phyloP scores from a whole-genome alignment of 1,284 basidiomycete species.

The Pascua sp. region DNA sequence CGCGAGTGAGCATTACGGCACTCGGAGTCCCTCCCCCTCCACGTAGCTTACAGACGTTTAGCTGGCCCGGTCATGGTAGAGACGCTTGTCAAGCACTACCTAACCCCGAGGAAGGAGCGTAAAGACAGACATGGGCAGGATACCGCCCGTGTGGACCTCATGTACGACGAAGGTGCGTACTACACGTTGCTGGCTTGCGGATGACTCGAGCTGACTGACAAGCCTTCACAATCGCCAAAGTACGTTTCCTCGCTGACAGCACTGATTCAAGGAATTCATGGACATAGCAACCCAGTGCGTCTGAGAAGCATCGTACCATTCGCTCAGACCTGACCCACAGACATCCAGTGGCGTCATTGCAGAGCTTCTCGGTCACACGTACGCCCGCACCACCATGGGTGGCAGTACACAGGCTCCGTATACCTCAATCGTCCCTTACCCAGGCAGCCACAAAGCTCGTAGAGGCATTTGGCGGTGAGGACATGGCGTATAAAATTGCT shows the following conservation, averaged over 20 bases:
- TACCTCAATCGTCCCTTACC: slow-evolving; percentile 64
- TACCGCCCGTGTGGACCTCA: slow-evolving; percentile 67
- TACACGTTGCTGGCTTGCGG: too few species aligned
- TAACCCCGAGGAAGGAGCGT: slow-evolving; percentile 57
- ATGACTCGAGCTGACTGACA: neutral
- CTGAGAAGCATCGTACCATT: neutral
- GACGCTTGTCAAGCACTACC: slow-evolving; percentile 76
- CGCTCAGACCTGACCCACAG: slow-evolving; percentile 33
- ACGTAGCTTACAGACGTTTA: slow-evolving; percentile 12
- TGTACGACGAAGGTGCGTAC: slow-evolving; percentile 65
- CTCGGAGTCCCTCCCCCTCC: neutral
- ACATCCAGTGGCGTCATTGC: slow-evolving; percentile 79
- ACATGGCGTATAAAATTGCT: slow-evolving; percentile 66
- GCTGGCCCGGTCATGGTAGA: slow-evolving; percentile 69
- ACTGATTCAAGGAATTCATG: slow-evolving; percentile 57
- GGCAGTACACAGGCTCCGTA: slow-evolving; percentile 67
- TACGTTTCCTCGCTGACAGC: slow-evolving; percentile 29
- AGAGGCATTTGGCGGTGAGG: slow-evolving; percentile 77
- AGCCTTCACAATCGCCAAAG: slow-evolving; percentile 54
- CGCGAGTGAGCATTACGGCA: slow-evolving; percentile 17
- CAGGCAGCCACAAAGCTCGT: slow-evolving; percentile 74
- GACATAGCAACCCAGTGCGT: slow-evolving; percentile 55
- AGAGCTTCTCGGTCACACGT: slow-evolving; percentile 77
- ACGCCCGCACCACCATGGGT: slow-evolving; percentile 88
- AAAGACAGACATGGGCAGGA: slow-evolving; percentile 44